Conservation (phyloP, 2,329 filamentous ascomycete species). For the Fusarium metavorans region DNA sequence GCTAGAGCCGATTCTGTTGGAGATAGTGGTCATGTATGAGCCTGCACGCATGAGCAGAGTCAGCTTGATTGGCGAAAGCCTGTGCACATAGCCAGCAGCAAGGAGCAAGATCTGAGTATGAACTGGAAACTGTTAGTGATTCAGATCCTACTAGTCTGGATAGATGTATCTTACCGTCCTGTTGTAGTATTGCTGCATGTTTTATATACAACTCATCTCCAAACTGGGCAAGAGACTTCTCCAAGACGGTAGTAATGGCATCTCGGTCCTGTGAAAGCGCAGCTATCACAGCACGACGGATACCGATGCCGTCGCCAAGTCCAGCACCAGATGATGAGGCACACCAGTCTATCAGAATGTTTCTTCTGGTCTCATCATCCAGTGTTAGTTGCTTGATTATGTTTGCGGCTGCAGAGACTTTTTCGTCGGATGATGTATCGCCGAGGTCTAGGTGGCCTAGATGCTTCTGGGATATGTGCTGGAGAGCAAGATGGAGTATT, state of each 20-base stretch:
- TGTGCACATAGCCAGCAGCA: slow-evolving; percentile 79
- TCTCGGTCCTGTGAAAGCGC: slow-evolving; percentile 65
- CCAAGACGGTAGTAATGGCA: slow-evolving; percentile 67
- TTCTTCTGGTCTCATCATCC: slow-evolving; percentile 61
- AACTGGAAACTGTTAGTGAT: slow-evolving; percentile 62
- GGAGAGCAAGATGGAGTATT: slow-evolving; percentile 44
- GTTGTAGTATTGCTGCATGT: slow-evolving; percentile 85
- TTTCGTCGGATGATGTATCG: slow-evolving; percentile 46
- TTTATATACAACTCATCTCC: slow-evolving; percentile 89
- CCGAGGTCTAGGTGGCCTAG: slow-evolving; percentile 53
- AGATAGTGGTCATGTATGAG: slow-evolving; percentile 81
- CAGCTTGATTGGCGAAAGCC: slow-evolving; percentile 74
- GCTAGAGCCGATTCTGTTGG: slow-evolving; percentile 84
- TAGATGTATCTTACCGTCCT: slow-evolving; percentile 75
- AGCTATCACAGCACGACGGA: slow-evolving; percentile 75
- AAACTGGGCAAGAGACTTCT: slow-evolving; percentile 79
- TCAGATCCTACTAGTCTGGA: not conserved
- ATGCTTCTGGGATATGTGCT: slow-evolving; percentile 60
- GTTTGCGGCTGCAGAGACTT: slow-evolving; percentile 69
- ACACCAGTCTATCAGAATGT: slow-evolving; percentile 73
- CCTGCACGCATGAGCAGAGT: slow-evolving; percentile 77
- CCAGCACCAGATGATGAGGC: slow-evolving; percentile 73
- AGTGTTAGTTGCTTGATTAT: slow-evolving; percentile 65
- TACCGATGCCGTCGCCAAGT: slow-evolving; percentile 71
- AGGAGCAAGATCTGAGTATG: slow-evolving; percentile 85